Evolutionary conservation across 75 land plant genomes (phyloP), one percentile per base, ranked within the genome.

Genomic region (Picea glauca): DNA sequence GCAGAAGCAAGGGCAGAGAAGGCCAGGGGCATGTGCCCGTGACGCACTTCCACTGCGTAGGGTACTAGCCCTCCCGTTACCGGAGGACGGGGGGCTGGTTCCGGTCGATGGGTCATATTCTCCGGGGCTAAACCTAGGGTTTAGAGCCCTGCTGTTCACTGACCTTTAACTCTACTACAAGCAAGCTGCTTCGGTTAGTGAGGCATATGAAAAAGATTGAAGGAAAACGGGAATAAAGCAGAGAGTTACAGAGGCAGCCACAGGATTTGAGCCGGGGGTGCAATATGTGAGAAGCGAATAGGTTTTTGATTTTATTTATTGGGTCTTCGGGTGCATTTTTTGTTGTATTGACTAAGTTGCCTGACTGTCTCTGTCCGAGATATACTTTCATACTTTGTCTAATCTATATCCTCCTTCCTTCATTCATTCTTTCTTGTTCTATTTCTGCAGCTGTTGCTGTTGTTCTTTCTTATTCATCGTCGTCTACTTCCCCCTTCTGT

Each of bases 341-440:
- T 18, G 23, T n/a, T 43, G 56, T 70, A 70, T 70, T 70, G 74
- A 70, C 54, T 43, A 70, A 70, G 74, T 68, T 70, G 72, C 74
- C 56, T 70, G 54, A 70, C 74, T 70, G 74, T 70, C 74, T 43
- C 74, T 70, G 54, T 70, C 74, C 50, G 74, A 70, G 74, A 70
- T 70, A 70, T 70, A 68, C 72, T 68, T 38, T 68, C 68, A 65
- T 65, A 13, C 68, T 68, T 33, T 33, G 56, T 50, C 38, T 67
- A 31, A 32, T 67, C 72, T 67, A 67, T 35, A 50, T 67, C 35
- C 72, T 67, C 7, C 9, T 43, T 38, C 46, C 17, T 68, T 30
- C 20, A 38, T 68, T 68, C 54, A 4, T 5, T n/a, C n/a, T 43
- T 43, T 70, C n/a, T 43, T 6, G 4, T 70, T 70, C 23, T 6